Evolutionary conservation across 2,329 filamentous ascomycete genomes (phyloP), one percentile per base, ranked within the genome.

Genomic region (Sporothrix euskadiensis): DNA sequence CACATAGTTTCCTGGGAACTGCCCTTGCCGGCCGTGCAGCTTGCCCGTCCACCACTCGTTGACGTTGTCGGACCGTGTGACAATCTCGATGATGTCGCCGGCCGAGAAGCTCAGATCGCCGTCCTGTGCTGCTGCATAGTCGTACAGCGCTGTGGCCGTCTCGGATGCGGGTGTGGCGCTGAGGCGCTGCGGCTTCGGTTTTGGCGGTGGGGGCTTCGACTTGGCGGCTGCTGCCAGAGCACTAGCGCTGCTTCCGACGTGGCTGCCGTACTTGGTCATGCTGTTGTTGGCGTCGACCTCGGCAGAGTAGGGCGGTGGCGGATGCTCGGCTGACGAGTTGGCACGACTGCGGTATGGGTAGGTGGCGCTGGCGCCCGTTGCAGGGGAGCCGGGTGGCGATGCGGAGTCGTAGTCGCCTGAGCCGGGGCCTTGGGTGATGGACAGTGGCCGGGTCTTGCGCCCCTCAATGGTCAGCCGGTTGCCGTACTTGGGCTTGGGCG

Each of bases 31-130:
- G 68, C 92, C 94, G 74, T 91, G 86, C 71, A 97, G 80, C 80
- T 89, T 92, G 52, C 96, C 96, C 9, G 87, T 91, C 96, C 96
- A 99, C 96, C 96, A 99, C 82, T 99, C 96, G 78, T 99, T 98
- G 70, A 93, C 91, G 79, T 97, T 98, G 75, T 88, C 86, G n/a
- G 94, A 97, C 77, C 93, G 88, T 74, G 87, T 87, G 2, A 96
- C 81, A 77, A 99, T 94, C 81, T 98, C 94, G 79, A 99, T 98
- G 4, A 92, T 84, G 75, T 99, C 96, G 5, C 95, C 94, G 0
- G 93, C 90, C 22, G 88, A 88, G 83, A 99, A 99, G 78, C 93
- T 97, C 75, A 99, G 84, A 80, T 99, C 96, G 3, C 94, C 94
- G 76, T 97, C 94, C 0, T 95, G 94, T 81, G 98, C 94, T 6